These are phyloP conservation scores for Coemansia sp. DNA, from an alignment of 192 early-diverging fungal species.

Conservation along the genomic window DNA sequence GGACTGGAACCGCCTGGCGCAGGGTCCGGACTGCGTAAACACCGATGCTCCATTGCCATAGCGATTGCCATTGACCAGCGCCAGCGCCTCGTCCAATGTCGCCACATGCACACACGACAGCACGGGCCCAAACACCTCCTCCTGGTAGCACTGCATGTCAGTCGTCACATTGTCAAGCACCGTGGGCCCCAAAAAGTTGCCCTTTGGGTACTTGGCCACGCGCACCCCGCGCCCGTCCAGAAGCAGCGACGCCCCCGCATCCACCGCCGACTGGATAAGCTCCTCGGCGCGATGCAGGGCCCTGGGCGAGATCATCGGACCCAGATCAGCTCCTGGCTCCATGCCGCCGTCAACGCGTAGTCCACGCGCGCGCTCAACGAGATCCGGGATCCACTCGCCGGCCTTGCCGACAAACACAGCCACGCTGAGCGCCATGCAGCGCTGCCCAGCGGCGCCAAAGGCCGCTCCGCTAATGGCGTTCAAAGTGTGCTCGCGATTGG, in stretches of 20 bases:
- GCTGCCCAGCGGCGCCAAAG: slow-evolving; percentile 96
- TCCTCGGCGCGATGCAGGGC: slow-evolving; percentile 71
- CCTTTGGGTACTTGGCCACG: slow-evolving; percentile 76
- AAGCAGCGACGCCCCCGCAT: slow-evolving; percentile 82
- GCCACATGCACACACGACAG: slow-evolving; percentile 79
- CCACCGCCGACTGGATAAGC: slow-evolving; percentile 77
- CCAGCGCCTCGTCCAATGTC: slow-evolving; percentile 89
- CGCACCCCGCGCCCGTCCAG: slow-evolving; percentile 85
- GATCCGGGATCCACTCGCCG: slow-evolving; percentile 80
- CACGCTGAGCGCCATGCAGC: slow-evolving; percentile 97
- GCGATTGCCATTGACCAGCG: slow-evolving; percentile 83
- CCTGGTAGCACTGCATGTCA: slow-evolving; percentile 84
- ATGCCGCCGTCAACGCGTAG: slow-evolving; percentile 86
- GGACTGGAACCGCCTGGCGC: slow-evolving; percentile 81
- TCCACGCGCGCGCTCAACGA: slow-evolving; percentile 80
- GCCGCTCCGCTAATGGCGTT: slow-evolving; percentile 90
- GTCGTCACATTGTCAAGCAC: slow-evolving; percentile 74
- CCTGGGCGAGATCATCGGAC: slow-evolving; percentile 83
- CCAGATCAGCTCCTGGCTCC: slow-evolving; percentile 82
- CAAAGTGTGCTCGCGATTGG: slow-evolving; percentile 92
- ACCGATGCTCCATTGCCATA: slow-evolving; percentile 86
- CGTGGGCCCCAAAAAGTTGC: slow-evolving; percentile 96
- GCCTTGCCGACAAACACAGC: slow-evolving; percentile 87
- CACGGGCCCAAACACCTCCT: slow-evolving; percentile 97
- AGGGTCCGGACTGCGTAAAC: slow-evolving; percentile 89